phyloP scores from a whole-genome alignment of 495 filamentous ascomycete species.

The Annulohypoxylon moriforme region DNA sequence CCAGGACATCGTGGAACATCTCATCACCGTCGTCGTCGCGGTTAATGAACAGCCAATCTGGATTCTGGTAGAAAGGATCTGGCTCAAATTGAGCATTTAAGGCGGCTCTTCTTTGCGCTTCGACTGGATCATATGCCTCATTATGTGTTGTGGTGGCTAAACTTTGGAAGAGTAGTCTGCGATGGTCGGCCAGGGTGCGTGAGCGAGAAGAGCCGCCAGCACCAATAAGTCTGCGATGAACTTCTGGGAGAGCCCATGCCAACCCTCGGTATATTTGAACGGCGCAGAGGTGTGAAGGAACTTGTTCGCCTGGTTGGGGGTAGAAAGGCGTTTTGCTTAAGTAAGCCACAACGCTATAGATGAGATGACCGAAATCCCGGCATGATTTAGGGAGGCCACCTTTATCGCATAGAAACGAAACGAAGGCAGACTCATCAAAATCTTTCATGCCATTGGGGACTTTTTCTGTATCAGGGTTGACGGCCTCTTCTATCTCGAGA shows the following conservation, averaged over 20 bases:
- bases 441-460: neutral
- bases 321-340: neutral
- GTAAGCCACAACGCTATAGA: constrained; percentile 1
- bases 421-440: neutral
- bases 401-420: neutral
- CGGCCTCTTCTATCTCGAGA: neutral
- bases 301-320: neutral
- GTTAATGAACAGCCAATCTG: neutral
- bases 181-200: neutral
- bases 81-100: neutral
- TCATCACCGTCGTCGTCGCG: neutral
- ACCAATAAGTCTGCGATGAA: neutral
- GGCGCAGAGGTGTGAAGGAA: neutral
- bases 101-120: neutral
- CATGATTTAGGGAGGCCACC: neutral
- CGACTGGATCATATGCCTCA: neutral
- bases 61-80: neutral
- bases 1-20: neutral
- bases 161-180: neutral
- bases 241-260: neutral
- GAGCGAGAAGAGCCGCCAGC: neutral
- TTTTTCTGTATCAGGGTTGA: neutral
- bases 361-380: neutral
- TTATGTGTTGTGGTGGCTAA: neutral
- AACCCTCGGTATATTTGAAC: neutral